Evolutionary conservation across 805 yeast genomes (phyloP).

Genomic region (Metschnikowia baotianmanensis): DNA sequence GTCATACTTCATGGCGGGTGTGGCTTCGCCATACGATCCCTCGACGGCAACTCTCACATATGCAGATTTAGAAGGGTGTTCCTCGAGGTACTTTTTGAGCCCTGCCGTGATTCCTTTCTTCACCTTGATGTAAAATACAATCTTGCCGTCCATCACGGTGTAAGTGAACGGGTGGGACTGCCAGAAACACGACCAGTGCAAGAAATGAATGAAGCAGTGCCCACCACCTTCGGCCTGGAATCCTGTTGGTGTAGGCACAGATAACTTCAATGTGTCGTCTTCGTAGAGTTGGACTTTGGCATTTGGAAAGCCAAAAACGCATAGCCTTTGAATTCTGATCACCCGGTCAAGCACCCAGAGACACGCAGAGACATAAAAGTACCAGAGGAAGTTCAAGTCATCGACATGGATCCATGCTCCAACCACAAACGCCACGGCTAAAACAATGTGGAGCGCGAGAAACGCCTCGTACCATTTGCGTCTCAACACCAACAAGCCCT

Average conservation of each 20-base stretch:
- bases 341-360: constrained; percentile 35
- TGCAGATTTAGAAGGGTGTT: constrained; percentile 17
- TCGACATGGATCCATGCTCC: constrained; percentile 50
- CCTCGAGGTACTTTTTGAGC: constrained; percentile 21
- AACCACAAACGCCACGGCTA: constrained; percentile 40
- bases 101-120: constrained; percentile 33
- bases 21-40: constrained; percentile 38
- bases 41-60: constrained; percentile 35
- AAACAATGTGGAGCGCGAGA: constrained; percentile 31
- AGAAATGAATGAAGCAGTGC: constrained; percentile 55
- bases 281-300: constrained; percentile 45
- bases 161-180: constrained; percentile 69
- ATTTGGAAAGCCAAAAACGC: constrained; percentile 57
- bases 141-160: constrained; percentile 18
- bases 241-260: constrained; percentile 48
- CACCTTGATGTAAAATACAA: constrained; percentile 30
- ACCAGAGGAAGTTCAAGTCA: constrained; percentile 26
- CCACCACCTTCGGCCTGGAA: constrained; percentile 63
- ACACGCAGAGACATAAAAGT: constrained; percentile 16
- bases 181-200: constrained; percentile 48
- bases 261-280: constrained; percentile 48
- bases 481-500: constrained; percentile 45
- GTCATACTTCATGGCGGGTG: constrained; percentile 30
- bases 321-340: constrained; percentile 52
- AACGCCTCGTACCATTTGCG: constrained; percentile 47